Evolutionary conservation across 2,329 filamentous ascomycete genomes (phyloP).

Genomic region (Pyricularia sp.): DNA sequence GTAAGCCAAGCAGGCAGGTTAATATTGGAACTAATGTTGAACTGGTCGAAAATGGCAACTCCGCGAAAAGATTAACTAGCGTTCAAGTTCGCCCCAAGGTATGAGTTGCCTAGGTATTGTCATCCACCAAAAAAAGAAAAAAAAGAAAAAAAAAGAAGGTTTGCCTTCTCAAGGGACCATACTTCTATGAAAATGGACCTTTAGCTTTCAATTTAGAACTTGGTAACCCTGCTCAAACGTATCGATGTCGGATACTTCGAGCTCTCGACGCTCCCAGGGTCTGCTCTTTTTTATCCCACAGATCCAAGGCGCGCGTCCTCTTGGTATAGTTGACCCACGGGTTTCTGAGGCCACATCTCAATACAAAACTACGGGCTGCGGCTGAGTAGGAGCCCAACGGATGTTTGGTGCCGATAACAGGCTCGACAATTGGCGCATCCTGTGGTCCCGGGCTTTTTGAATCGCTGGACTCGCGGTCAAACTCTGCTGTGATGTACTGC

Average conservation of each 20-base stretch:
- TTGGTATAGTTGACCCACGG: background rate
- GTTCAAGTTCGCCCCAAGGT: no score
- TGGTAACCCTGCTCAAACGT: background rate
- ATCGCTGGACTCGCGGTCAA: background rate
- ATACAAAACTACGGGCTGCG: background rate
- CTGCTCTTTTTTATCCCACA: constrained; percentile 1
- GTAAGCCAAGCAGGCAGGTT: no score
- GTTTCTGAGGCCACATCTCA: background rate
- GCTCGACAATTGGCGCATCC: background rate
- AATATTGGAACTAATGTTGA: no score
- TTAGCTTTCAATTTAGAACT: background rate
- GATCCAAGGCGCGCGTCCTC: background rate
- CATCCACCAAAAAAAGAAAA: no score
- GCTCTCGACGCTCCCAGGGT: background rate
- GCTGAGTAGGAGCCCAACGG: background rate
- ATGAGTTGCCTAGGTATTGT: no score
- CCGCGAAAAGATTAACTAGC: no score
- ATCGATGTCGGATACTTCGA: background rate
- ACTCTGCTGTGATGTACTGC: background rate
- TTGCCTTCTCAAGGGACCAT: background rate
- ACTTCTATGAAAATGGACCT: no score
- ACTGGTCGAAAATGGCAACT: no score
- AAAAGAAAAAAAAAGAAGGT: background rate
- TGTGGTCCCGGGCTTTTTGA: background rate
- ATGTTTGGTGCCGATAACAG: background rate